Evolutionary conservation across 2,329 filamentous ascomycete genomes (phyloP).

Genomic region (Penicillium sp.): DNA sequence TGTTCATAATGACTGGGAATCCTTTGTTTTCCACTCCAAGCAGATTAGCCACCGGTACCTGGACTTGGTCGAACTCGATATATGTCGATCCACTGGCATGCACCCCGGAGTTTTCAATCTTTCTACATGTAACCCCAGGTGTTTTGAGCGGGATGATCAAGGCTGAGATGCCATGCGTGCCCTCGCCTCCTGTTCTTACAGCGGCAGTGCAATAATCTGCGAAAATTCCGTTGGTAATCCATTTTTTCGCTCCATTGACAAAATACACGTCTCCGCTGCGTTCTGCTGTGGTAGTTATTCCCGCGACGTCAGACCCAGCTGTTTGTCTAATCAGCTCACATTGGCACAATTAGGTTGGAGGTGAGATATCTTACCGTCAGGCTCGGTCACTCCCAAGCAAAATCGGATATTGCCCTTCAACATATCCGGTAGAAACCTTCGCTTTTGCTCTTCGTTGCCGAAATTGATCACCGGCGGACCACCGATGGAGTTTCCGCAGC

Average conservation of each 20-base stretch:
- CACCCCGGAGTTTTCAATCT: slow-evolving; percentile 62
- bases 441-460: slow-evolving; percentile 32
- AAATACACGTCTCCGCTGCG: slow-evolving; percentile 53
- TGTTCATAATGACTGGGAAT: slow-evolving; percentile 75
- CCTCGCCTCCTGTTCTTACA: slow-evolving; percentile 59
- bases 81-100: slow-evolving; percentile 62
- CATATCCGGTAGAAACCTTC: slow-evolving; percentile 58
- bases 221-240: slow-evolving; percentile 62
- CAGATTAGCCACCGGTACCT: slow-evolving; percentile 73
- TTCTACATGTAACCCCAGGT: slow-evolving; percentile 52
- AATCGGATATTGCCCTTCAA: slow-evolving; percentile 59
- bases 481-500: slow-evolving; percentile 36
- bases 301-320: slow-evolving; percentile 61
- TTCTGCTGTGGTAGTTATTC: slow-evolving; percentile 58
- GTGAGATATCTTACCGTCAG: slow-evolving; percentile 30
- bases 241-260: slow-evolving; percentile 65
- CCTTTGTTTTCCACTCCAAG: slow-evolving; percentile 78
- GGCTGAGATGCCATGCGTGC: slow-evolving; percentile 57
- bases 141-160: slow-evolving; percentile 58
- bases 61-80: slow-evolving; percentile 78
- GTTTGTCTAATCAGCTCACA: neutral
- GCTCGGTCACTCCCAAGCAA: slow-evolving; percentile 59
- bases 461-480: slow-evolving; percentile 34
- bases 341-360: neutral
- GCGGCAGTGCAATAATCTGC: slow-evolving; percentile 61